A percentile compares a stretch with the other conserved stretches of the same genome.
phyloP scores from a whole-genome alignment of 2,329 filamentous ascomycete genomes.

The Fusarium floridanum region DNA sequence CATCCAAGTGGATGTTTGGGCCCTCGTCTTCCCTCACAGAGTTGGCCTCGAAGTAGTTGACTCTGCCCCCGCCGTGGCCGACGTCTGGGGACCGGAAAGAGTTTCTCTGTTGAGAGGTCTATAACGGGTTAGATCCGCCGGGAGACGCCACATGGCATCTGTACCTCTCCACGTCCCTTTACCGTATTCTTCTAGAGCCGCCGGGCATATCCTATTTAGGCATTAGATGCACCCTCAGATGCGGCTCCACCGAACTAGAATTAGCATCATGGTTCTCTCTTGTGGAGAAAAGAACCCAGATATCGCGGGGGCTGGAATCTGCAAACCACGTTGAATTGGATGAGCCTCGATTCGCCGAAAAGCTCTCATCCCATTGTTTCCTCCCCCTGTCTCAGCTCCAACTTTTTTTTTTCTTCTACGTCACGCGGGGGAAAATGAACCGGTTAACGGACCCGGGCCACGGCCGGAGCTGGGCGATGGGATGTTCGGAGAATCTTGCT shows the following conservation, averaged over 20 bases:
- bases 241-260: slow-evolving; percentile 19
- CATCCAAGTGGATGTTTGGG: slow-evolving; percentile 34
- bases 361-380: neutral
- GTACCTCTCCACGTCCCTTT: neutral
- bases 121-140: slow-evolving; percentile 44
- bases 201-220: slow-evolving; percentile 21
- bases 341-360: slow-evolving; percentile 28
- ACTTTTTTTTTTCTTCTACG: slow-evolving; percentile 34
- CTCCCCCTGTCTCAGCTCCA: neutral
- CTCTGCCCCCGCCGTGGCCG: slow-evolving; percentile 24
- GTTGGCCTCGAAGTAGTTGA: slow-evolving; percentile 32
- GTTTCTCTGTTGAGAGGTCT: slow-evolving; percentile 34
- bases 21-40: slow-evolving; percentile 31
- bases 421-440: slow-evolving; percentile 37
- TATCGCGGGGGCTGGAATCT: slow-evolving; percentile 19
- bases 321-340: slow-evolving; percentile 32
- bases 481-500: slow-evolving; percentile 28
- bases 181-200: slow-evolving; percentile 30
- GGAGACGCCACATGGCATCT: neutral
- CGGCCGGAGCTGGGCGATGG: slow-evolving; percentile 5
- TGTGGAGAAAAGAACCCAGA: slow-evolving; percentile 24
- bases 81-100: slow-evolving; percentile 41
- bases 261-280: slow-evolving; percentile 33
- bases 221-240: neutral
- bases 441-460: slow-evolving; percentile 17